Base-by-base conservation (phyloP, 805 yeast genomes). In the Starmerella tilneyi region DNA sequence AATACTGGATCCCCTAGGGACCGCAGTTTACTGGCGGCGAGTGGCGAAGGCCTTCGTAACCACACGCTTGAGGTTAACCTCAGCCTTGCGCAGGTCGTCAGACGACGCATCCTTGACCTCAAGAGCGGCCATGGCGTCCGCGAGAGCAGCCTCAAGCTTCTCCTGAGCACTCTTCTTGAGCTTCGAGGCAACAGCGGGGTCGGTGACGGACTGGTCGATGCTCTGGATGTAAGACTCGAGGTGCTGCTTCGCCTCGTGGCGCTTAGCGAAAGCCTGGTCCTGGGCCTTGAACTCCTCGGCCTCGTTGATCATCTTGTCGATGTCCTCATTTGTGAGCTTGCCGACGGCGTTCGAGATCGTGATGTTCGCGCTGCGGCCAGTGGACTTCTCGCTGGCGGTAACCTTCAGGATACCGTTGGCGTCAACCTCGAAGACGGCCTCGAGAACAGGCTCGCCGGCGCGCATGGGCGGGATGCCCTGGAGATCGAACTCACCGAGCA, bases 321-420 rank as follows among this genome's bases (percentile, higher is more conserved):
- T 89, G 66, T 89, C 97, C 60, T 84, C 86, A 66, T 88, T 77
- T 53, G 96, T 81, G 68, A 89, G 83, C 82, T 95, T 84, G 71
- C 97, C 97, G 67, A 88, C 92, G 65, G 95, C 94, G 82, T 92
- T 89, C 61, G 96, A 85, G 78, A 92, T 92, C 68, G 96, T 89
- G 67, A 92, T 89, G 80, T 89, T 84, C 67, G 95, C 92, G 59
- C 96, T 76, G 72, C 89, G 86, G 74, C 98, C 98, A 58, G 97
- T 89, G 54, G 96, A 88, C 75, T 89, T 89, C 78, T 89, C 98
- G 65, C 82, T 81, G 56, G 98, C 98, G 61, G 96, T 88, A 64
- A 89, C 98, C 83, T 89, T 92, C 71, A 89, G 79, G 78, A 89
- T 92, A 79, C 98, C 98, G 73, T 89, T 92, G 66, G 97, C 97